phyloP scores from a whole-genome alignment of 305 asterid species.

The Fraxinus albicans region DNA sequence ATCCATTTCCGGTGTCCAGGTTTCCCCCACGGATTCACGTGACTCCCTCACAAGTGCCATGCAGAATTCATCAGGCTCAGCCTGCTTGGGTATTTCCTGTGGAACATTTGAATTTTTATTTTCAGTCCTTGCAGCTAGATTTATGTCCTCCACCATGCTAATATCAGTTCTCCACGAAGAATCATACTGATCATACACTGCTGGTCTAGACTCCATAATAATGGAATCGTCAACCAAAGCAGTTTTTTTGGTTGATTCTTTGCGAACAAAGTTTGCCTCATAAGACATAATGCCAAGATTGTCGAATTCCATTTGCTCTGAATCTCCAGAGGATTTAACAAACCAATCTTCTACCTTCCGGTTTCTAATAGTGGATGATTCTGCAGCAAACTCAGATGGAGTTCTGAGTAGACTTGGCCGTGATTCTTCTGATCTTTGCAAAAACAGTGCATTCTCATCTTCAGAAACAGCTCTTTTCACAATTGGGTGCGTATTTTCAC shows the following conservation, averaged over 20 bases:
- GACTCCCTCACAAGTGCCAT: constrained; percentile 68
- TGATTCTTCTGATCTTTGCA: constrained; percentile 36
- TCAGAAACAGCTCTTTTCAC: constrained; percentile 45
- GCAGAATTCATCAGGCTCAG: constrained; percentile 69
- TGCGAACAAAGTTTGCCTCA: constrained; percentile 26
- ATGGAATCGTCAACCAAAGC: constrained; percentile 66
- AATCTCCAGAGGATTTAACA: constrained; percentile 39
- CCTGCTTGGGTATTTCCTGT: constrained; percentile 18
- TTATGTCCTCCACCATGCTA: constrained; percentile 50
- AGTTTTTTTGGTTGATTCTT: constrained; percentile 35
- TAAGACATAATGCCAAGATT: constrained; percentile 31
- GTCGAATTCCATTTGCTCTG: constrained; percentile 29
- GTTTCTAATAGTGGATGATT: constrained; percentile 44
- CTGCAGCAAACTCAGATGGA: constrained; percentile 48
- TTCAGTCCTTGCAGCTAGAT: constrained; percentile 28
- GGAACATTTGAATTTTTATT: constrained; percentile 30
- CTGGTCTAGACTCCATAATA: constrained; percentile 58
- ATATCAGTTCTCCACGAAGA: constrained; percentile 71
- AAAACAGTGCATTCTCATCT: constrained; percentile 39
- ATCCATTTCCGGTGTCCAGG: constrained; percentile 79
- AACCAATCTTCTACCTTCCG: constrained; percentile 66
- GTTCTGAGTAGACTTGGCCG: constrained; percentile 25
- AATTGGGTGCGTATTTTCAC: constrained; percentile 39
- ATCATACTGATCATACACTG: constrained; percentile 32
- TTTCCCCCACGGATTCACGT: constrained; percentile 45